Percentiles rank a stretch among this genome's conserved stretches.
Evolutionary conservation across 129 eudicot genomes (phyloP).

Genomic region (Flaveria trinervia): DNA sequence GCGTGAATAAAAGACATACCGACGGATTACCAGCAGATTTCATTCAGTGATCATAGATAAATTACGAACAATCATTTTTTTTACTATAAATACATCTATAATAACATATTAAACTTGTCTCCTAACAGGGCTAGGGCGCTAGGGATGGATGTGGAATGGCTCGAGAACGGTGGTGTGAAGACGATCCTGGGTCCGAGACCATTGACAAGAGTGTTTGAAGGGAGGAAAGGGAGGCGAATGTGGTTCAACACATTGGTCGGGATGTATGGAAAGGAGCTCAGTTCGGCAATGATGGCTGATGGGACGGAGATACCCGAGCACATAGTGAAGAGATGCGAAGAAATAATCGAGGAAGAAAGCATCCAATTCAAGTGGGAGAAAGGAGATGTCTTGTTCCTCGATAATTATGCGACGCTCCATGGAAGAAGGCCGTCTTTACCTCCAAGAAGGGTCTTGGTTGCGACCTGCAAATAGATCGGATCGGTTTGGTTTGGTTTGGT

Average conservation of each 20-base stretch:
- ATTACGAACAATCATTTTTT: too few relatives aligned
- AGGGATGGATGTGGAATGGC: conserved; percentile 81
- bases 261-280: conserved; percentile 71
- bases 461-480: conserved; percentile 53
- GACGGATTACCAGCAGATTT: too few relatives aligned
- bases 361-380: conserved; percentile 78
- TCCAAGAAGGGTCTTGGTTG: conserved; percentile 68
- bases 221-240: conserved; percentile 73
- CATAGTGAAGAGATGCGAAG: conserved; percentile 67
- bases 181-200: conserved; percentile 58
- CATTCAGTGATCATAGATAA: too few relatives aligned
- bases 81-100: background rate
- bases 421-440: conserved; percentile 74
- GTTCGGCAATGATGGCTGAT: conserved; percentile 74
- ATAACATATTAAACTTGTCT: background rate
- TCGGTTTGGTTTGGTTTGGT: background rate
- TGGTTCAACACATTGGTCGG: conserved; percentile 88
- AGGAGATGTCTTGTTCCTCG: conserved; percentile 71
- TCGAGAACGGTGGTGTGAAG: conserved; percentile 63
- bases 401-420: conserved; percentile 69
- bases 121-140: conserved; percentile 58
- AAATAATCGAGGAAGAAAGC: conserved; percentile 80
- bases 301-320: conserved; percentile 63
- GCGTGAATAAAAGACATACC: too few relatives aligned
- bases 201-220: conserved; percentile 63